Evolutionary conservation across 345 rosid species (phyloP).

Genomic region (Linum tenue): DNA sequence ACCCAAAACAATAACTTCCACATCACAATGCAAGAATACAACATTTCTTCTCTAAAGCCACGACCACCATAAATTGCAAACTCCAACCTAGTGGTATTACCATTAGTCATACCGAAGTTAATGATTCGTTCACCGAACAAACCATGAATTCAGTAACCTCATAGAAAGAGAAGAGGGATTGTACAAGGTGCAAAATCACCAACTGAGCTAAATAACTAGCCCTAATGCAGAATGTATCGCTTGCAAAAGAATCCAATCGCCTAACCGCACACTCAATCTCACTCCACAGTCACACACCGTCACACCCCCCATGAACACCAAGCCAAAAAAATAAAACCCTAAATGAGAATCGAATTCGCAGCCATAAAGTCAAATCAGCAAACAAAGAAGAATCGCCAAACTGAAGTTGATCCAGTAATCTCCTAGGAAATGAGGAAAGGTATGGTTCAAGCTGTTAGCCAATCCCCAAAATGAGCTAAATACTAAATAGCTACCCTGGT

Average conservation of each 20-base stretch:
- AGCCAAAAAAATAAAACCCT: neutral
- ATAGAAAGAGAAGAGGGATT: neutral
- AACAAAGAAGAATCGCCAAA: no score
- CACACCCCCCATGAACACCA: neutral
- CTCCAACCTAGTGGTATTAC: neutral
- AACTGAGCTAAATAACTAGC: neutral
- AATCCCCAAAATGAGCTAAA: no score
- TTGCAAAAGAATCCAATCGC: neutral
- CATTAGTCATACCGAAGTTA: neutral
- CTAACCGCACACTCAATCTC: neutral
- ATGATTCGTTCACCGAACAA: neutral
- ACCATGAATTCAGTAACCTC: neutral
- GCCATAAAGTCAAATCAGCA: no score
- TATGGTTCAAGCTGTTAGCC: no score
- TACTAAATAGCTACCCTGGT: no score
- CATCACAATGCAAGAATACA: neutral
- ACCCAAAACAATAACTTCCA: neutral
- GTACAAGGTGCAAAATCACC: neutral
- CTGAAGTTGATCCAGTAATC: no score
- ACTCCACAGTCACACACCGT: neutral
- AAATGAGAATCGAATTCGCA: neutral
- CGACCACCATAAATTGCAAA: neutral
- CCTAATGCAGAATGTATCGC: neutral
- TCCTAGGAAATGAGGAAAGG: no score
- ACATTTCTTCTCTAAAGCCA: no score